Conservation (phyloP, 345 rosid species). For the Nasturtium officinale region DNA sequence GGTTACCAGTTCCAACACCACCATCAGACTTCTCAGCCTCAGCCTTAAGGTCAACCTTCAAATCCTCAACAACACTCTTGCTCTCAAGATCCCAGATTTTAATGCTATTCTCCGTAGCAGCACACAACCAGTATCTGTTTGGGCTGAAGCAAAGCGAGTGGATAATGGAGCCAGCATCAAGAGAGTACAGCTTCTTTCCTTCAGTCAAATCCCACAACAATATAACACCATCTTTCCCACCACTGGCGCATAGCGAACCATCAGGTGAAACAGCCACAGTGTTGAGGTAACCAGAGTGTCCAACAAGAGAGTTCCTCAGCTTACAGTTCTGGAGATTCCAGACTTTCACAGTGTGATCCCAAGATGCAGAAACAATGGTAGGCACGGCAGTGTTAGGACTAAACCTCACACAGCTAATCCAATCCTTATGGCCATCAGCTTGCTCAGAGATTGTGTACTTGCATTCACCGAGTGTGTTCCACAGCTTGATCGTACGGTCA, state of each 20-base stretch:
- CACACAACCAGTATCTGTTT: slow-evolving; percentile 88
- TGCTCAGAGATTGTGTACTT: slow-evolving; percentile 92
- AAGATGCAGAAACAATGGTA: slow-evolving; percentile 84
- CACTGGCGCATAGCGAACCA: slow-evolving; percentile 78
- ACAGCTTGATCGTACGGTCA: slow-evolving; percentile 83
- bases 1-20: slow-evolving; percentile 48
- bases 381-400: slow-evolving; percentile 80
- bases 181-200: slow-evolving; percentile 74
- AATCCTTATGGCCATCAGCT: slow-evolving; percentile 72
- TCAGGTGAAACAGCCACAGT: slow-evolving; percentile 82
- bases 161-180: slow-evolving; percentile 71
- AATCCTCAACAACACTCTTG: slow-evolving; percentile 82
- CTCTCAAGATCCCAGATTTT: slow-evolving; percentile 96
- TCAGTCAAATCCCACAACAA: slow-evolving; percentile 79
- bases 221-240: slow-evolving; percentile 76
- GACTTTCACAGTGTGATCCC: slow-evolving; percentile 79
- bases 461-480: slow-evolving; percentile 98
- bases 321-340: slow-evolving; percentile 88
- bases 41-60: slow-evolving; percentile 84
- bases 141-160: slow-evolving; percentile 87
- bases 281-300: slow-evolving; percentile 73
- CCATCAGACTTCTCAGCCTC: slow-evolving; percentile 82
- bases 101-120: slow-evolving; percentile 80
- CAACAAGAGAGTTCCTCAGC: slow-evolving; percentile 60
- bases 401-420: slow-evolving; percentile 95